A percentile compares a stretch with the other conserved stretches of the same genome.
phyloP scores from a whole-genome alignment of 2,329 filamentous ascomycete species.

The Calonectria hawksworthii region DNA sequence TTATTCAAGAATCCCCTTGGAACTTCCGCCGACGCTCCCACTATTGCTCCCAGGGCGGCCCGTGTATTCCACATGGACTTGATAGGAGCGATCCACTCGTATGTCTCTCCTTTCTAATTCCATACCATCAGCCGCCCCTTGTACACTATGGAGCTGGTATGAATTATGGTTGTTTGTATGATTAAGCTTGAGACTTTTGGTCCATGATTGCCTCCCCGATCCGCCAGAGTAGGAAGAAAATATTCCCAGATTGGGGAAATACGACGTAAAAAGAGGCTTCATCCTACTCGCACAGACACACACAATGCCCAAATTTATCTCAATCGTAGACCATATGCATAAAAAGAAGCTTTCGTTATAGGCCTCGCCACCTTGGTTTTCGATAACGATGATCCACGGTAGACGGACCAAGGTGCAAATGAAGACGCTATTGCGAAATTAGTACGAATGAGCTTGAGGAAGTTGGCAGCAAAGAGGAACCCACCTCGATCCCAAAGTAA shows the following conservation, averaged over 20 bases:
- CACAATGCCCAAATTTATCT: constrained; percentile 54
- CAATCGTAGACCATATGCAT: constrained; percentile 52
- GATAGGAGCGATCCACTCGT: background rate
- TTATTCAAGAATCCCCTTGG: too few relatives aligned
- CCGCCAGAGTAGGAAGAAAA: background rate
- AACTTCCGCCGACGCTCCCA: background rate
- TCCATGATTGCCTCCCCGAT: background rate
- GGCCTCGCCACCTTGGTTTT: constrained; percentile 48
- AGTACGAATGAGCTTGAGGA: background rate
- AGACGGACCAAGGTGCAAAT: background rate
- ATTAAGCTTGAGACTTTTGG: background rate
- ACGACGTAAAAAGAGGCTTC: constrained; percentile 31
- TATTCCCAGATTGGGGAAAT: background rate
- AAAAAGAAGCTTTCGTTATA: constrained; percentile 41
- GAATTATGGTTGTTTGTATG: background rate
- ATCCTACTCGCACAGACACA: constrained; percentile 52
- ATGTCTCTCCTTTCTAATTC: background rate
- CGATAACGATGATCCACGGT: background rate
- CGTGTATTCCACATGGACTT: background rate
- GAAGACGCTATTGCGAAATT: background rate
- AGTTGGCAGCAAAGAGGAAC: background rate
- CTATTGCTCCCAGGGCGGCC: background rate
- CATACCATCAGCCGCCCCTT: background rate
- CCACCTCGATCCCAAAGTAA: background rate
- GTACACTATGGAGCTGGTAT: background rate